phyloP scores from a whole-genome alignment of 331 rosid genomes.

The Malus hybrid region DNA sequence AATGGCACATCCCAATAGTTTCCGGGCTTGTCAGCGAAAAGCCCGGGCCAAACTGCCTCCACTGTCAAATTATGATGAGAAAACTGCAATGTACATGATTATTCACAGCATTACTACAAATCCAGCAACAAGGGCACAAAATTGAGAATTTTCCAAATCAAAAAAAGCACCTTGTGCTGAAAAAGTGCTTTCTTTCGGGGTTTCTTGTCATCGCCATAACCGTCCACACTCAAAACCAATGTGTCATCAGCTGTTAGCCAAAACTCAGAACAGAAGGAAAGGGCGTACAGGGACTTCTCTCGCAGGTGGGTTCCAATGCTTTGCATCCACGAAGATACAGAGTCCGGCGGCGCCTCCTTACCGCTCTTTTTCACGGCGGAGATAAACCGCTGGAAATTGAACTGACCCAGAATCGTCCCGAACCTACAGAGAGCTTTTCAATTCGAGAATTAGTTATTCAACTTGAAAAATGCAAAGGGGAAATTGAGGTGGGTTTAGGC shows the following conservation, averaged over 20 bases:
- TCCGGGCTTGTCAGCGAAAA: conserved; percentile 62
- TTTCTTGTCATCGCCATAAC: conserved; percentile 30
- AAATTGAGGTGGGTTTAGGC: not conserved
- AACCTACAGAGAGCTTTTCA: conserved; percentile 53
- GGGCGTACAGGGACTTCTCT: conserved; percentile 62
- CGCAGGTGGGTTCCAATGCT: conserved; percentile 38
- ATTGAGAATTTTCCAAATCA: not conserved
- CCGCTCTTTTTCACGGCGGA: conserved; percentile 39
- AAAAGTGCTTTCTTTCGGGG: conserved; percentile 57
- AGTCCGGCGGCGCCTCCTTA: conserved; percentile 17
- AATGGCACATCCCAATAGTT: conserved; percentile 91
- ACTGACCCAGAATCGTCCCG: conserved; percentile 62
- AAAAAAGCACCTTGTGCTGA: conserved; percentile 45
- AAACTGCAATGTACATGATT: conserved; percentile 48
- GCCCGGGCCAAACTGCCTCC: conserved; percentile 85
- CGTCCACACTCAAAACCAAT: conserved; percentile 54
- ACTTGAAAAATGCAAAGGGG: not conserved
- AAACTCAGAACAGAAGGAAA: conserved; percentile 64
- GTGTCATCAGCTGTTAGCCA: conserved; percentile 55
- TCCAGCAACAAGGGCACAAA: not conserved
- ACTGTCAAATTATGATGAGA: conserved; percentile 59
- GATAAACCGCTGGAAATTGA: conserved; percentile 71
- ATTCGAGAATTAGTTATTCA: conserved; percentile 20
- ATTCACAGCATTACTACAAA: conserved; percentile 4
- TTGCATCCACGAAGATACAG: conserved; percentile 43